These are phyloP conservation scores for Stachybotrys chartarum DNA, from an alignment of 2,329 filamentous ascomycete genomes.

Conservation along the genomic window DNA sequence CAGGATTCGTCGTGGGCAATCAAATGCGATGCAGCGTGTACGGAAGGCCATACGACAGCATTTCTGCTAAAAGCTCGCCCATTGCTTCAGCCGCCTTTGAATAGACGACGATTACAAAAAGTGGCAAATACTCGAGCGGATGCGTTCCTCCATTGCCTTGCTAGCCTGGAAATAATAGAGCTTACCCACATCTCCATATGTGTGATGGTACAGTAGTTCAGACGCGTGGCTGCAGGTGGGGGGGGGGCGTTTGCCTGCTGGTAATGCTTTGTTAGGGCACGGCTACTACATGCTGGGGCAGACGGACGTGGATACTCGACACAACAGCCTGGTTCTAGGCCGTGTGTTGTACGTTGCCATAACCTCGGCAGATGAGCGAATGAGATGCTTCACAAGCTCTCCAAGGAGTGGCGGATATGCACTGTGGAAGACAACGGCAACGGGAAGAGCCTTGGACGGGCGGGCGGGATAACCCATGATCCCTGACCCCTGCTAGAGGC, in stretches of 20 bases:
- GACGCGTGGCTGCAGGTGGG: neutral
- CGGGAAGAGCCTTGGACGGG: slow-evolving; percentile 26
- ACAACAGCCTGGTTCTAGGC: neutral
- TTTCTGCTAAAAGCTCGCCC: no score
- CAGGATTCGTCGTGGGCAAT: neutral
- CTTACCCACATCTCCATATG: no score
- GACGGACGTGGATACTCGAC: neutral
- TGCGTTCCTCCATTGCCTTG: no score
- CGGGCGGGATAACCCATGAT: slow-evolving; percentile 15
- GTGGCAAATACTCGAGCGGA: no score
- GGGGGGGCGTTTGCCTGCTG: neutral
- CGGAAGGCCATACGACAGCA: no score
- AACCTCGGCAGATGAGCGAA: neutral
- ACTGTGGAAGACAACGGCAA: slow-evolving; percentile 13
- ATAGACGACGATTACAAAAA: no score
- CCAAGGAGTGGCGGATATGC: neutral
- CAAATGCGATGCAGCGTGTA: no score
- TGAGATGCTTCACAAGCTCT: neutral
- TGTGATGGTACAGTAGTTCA: no score
- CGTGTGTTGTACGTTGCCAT: neutral
- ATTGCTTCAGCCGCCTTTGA: no score
- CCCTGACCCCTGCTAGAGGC: slow-evolving; percentile 4
- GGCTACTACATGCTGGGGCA: neutral
- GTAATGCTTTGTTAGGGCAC: neutral
- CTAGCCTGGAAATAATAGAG: no score